A percentile compares a stretch with the other conserved stretches of the same genome.
These are phyloP conservation scores for Fraxinus greggii DNA, from an alignment of 305 asterid species.

Conservation along the genomic window DNA sequence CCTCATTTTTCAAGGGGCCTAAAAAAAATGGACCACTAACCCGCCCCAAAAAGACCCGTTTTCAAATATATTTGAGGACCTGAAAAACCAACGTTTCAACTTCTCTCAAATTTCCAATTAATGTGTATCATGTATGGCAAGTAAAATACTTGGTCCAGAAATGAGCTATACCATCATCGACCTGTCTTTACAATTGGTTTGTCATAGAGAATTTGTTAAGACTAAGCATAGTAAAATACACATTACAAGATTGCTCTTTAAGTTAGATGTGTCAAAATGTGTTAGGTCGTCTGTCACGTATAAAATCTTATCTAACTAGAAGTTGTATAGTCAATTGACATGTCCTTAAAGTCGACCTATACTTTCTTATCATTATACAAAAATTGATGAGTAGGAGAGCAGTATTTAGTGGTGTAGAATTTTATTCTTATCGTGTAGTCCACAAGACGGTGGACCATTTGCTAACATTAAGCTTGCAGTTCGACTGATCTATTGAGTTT, in stretches of 20 bases:
- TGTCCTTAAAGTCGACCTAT: background rate
- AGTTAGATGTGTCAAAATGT: background rate
- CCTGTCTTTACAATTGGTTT: background rate
- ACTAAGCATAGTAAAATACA: too few species aligned
- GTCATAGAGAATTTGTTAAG: background rate
- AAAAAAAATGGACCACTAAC: too few species aligned
- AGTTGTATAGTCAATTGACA: background rate
- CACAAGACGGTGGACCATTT: background rate
- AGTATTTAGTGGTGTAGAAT: background rate
- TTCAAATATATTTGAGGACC: too few species aligned
- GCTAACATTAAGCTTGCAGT: background rate
- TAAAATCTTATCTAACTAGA: background rate
- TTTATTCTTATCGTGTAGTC: too few species aligned
- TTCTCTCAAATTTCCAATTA: too few species aligned
- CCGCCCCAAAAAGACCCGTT: too few species aligned
- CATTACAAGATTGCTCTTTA: background rate
- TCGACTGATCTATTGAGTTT: background rate
- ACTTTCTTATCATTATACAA: too few species aligned
- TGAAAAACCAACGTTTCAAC: too few species aligned
- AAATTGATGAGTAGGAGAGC: too few species aligned
- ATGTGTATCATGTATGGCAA: background rate
- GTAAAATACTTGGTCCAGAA: background rate
- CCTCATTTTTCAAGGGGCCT: too few species aligned
- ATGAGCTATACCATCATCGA: background rate
- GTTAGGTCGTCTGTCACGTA: background rate